A percentile compares a stretch with the other conserved stretches of the same genome.
Conservation (phyloP, 768 basidiomycete genomes). For the Hygrocybe punicea region DNA sequence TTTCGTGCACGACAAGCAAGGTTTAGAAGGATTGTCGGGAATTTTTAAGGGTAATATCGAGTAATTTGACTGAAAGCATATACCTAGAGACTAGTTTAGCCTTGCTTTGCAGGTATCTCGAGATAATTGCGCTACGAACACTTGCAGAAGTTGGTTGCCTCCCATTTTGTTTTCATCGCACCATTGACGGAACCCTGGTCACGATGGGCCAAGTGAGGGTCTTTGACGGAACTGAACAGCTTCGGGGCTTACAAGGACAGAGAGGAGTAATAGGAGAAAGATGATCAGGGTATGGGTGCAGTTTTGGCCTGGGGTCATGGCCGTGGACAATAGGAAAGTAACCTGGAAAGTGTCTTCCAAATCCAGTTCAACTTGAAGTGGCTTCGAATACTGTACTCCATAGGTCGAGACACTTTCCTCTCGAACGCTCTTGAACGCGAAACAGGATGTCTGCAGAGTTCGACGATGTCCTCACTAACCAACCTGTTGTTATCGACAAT, state of each 20-base stretch:
- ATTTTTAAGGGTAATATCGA: constrained; percentile 77
- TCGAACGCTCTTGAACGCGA: not conserved
- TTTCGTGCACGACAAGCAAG: constrained; percentile 90
- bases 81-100: constrained; percentile 50
- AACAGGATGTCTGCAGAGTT: constrained; percentile 76
- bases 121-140: constrained; percentile 42
- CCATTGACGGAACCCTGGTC: constrained; percentile 35
- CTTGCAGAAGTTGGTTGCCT: constrained; percentile 90
- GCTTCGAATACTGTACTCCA: too few relatives aligned
- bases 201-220: not conserved
- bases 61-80: constrained; percentile 86
- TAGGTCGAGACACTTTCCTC: not conserved
- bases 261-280: constrained; percentile 10
- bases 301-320: too few relatives aligned
- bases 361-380: too few relatives aligned
- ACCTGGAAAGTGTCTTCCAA: not conserved
- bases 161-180: constrained; percentile 65
- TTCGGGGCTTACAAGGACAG: constrained; percentile 22
- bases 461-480: constrained; percentile 94
- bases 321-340: too few relatives aligned
- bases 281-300: constrained; percentile 1
- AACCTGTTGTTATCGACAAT: constrained; percentile 99
- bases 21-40: constrained; percentile 82
- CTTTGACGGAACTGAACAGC: not conserved
- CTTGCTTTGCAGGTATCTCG: not conserved